These are phyloP conservation scores for Phytophthora ramorum DNA, from an alignment of 352 stramenopile species.

Conservation along the genomic window DNA sequence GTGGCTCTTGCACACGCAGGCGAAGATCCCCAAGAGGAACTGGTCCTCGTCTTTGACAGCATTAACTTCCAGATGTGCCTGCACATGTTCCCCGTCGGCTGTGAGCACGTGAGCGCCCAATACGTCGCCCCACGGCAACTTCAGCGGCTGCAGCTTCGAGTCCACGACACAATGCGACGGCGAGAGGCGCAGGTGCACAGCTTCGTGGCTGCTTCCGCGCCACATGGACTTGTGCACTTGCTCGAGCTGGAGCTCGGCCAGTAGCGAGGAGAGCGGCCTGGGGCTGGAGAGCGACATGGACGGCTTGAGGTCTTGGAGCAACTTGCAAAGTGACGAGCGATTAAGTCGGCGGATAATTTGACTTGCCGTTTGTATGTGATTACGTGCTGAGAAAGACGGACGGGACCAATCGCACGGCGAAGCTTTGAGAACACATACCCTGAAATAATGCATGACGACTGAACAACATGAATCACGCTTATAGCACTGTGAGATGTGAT, in stretches of 20 bases:
- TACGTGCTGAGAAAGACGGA: no score
- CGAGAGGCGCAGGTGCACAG: conserved; percentile 32
- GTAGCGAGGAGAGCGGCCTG: conserved; percentile 12
- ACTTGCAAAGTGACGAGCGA: conserved; percentile 13
- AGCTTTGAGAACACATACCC: no score
- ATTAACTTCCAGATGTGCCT: conserved; percentile 22
- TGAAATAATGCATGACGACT: no score
- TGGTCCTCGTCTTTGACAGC: conserved; percentile 9
- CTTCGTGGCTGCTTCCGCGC: conserved; percentile 29
- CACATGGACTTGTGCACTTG: conserved; percentile 42
- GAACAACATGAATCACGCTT: no score
- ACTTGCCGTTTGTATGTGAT: conserved; percentile 26
- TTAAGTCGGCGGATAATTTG: conserved; percentile 7
- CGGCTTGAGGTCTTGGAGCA: neutral
- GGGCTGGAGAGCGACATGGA: neutral
- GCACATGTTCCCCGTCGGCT: conserved; percentile 45
- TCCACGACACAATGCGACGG: conserved; percentile 28
- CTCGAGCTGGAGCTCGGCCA: conserved; percentile 40
- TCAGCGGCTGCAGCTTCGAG: conserved; percentile 20
- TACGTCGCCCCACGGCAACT: conserved; percentile 55
- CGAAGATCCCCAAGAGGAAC: conserved; percentile 60
- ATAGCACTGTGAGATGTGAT: no score
- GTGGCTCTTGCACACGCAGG: conserved; percentile 41
- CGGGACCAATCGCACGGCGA: neutral
- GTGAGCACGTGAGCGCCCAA: conserved; percentile 65